Evolutionary conservation across 139 green algal genomes (phyloP).

Genomic region (Ettlia oleoabundans): DNA sequence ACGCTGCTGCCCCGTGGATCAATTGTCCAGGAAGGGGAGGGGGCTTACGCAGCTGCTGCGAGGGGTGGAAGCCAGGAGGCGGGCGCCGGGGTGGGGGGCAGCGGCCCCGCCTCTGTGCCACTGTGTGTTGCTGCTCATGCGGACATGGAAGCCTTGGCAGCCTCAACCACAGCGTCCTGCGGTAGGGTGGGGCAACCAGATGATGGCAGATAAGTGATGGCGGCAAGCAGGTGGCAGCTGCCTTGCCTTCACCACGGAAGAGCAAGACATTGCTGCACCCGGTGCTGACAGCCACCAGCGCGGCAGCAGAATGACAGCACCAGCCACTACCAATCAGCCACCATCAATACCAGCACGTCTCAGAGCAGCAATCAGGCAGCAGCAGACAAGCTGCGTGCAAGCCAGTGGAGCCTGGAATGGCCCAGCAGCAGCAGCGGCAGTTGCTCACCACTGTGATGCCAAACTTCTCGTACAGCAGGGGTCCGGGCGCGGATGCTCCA

Average conservation of each 20-base stretch:
- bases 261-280: not conserved
- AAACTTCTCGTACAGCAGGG: constrained; percentile 95
- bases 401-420: not conserved
- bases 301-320: too few relatives aligned
- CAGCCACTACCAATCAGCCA: too few relatives aligned
- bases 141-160: constrained; percentile 72
- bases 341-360: too few relatives aligned
- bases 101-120: too few relatives aligned
- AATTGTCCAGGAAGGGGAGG: not conserved
- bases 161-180: constrained; percentile 78
- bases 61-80: not conserved
- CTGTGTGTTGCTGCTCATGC: constrained; percentile 6
- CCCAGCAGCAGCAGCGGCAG: not conserved
- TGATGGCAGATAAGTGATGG: constrained; percentile 71
- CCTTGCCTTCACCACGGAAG: too few relatives aligned
- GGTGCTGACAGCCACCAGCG: not conserved
- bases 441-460: constrained; percentile 77
- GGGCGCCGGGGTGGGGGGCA: not conserved
- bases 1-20: not conserved
- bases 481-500: constrained; percentile 88
- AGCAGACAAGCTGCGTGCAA: too few relatives aligned
- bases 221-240: too few relatives aligned
- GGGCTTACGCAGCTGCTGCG: not conserved
- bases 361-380: not conserved
- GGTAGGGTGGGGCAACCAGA: constrained; percentile 94